A percentile compares a stretch with the other conserved stretches of the same genome.
Evolutionary conservation across 192 early-diverging fungal genomes (phyloP).

Genomic region (Dispira simplex): DNA sequence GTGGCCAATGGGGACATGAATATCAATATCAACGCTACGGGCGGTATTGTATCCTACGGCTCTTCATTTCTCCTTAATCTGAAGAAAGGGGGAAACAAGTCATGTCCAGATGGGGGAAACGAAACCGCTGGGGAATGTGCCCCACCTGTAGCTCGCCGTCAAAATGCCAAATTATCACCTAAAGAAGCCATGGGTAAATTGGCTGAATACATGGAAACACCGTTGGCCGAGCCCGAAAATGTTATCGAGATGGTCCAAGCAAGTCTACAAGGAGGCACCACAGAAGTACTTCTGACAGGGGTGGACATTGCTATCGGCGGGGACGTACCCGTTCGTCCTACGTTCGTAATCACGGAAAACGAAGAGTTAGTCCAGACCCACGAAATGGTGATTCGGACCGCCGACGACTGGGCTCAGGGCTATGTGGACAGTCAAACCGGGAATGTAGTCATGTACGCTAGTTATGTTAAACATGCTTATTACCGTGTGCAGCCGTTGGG

Average conservation of each 20-base stretch:
- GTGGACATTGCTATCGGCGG: background rate
- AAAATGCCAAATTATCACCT: background rate
- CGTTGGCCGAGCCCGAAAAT: background rate
- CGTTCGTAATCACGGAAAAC: background rate
- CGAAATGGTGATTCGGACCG: background rate
- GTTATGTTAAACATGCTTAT: background rate
- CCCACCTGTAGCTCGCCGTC: background rate
- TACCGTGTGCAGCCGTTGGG: conserved; percentile 14
- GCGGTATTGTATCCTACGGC: conserved; percentile 46
- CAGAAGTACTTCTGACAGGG: background rate
- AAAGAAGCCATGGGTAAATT: background rate
- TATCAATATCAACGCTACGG: conserved; percentile 43
- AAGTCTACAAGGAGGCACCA: background rate
- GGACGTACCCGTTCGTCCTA: background rate
- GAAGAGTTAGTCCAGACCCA: background rate
- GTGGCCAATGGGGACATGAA: conserved; percentile 63
- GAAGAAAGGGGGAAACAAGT: background rate
- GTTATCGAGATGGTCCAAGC: too few species aligned
- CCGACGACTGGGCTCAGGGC: background rate
- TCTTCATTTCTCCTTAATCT: conserved; percentile 29
- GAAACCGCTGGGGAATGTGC: background rate
- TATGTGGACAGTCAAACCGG: background rate
- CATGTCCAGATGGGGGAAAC: background rate
- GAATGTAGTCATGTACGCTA: background rate
- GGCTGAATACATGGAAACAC: background rate